Evolutionary conservation across 116 monocot species (phyloP).

Genomic region (Thalassia testudinum): DNA sequence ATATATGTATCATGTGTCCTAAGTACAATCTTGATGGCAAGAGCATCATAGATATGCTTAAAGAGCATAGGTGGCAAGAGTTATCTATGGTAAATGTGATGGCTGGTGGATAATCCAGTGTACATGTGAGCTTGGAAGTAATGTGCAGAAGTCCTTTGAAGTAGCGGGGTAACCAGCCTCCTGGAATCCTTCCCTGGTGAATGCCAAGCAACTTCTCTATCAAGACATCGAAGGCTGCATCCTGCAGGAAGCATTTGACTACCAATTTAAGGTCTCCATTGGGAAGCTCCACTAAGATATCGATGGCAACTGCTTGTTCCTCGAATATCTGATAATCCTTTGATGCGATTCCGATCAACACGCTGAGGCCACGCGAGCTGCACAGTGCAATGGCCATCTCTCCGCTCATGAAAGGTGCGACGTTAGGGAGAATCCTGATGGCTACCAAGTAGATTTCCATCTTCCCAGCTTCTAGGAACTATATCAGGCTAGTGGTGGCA

Average conservation of each 20-base stretch:
- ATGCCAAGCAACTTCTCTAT: constrained; percentile 30
- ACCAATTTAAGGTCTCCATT: constrained; percentile 40
- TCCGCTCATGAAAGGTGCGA: constrained; percentile 57
- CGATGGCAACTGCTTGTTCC: constrained; percentile 53
- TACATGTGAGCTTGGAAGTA: constrained; percentile 51
- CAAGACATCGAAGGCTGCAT: constrained; percentile 31
- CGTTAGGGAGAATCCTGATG: constrained; percentile 54
- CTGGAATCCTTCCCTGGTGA: constrained; percentile 30
- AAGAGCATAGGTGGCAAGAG: constrained; percentile 33
- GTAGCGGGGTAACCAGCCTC: constrained; percentile 23
- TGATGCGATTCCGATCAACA: constrained; percentile 39
- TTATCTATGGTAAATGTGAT: constrained; percentile 13
- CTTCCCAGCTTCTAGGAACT: constrained; percentile 66
- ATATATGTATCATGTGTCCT: too few species aligned
- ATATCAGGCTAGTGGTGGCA: constrained; percentile 57
- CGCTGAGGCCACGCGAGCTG: constrained; percentile 29
- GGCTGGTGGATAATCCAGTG: constrained; percentile 10
- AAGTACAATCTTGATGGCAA: too few species aligned
- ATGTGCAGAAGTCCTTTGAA: constrained; percentile 54
- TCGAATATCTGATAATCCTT: constrained; percentile 41
- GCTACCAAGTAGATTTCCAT: constrained; percentile 44
- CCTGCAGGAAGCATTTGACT: constrained; percentile 16
- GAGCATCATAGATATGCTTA: too few species aligned
- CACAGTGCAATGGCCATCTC: constrained; percentile 41
- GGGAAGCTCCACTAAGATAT: constrained; percentile 55